Evolutionary conservation across 192 early-diverging fungal species (phyloP), one percentile per base, ranked within the genome.

Genomic region (Gamsiella multidivaricata): DNA sequence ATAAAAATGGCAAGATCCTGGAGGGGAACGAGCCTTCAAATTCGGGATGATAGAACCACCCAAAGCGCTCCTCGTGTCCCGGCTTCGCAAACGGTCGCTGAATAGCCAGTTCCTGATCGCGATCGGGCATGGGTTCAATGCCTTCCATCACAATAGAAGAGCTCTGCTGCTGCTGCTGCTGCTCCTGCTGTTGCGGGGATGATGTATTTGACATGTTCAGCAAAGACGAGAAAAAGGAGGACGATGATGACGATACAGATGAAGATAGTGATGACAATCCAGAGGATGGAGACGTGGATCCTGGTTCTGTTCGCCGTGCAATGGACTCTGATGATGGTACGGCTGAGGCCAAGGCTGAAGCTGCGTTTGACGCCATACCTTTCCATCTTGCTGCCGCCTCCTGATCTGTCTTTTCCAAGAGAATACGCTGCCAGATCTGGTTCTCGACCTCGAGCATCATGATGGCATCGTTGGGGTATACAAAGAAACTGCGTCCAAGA

Each of bases 1-100:
- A 89, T 10, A 89, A 52, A 46, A 87, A 89, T 0, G 86, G 84
- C 26, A 89, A 51, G 34, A 89, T 87, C 22, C 84, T 63, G 1
- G 86, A 87, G 0, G 88, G 88, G 69, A 89, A 89, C 5, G 86
- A 84, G n/a, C 88, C 86, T 62, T 89, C 88, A 56, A 89, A 89
- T 31, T 73, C 65, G 20, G 81, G 75, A 6, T 81, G 81, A 57
- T 81, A 85, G 61, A 89, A 87, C 88, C 88, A 89, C 10, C 74
- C 58, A 50, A 67, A 82, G 18, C 37, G 39, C 11, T 69, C 61
- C 22, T 59, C 47, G 23, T 68, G 68, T 9, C 57, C 72, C 22
- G 54, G 33, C 7, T 23, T 39, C 3, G 37, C 18, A 29, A 63
- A 78, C 0, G 74, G 66, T 43, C 28, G 34, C 28, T 52, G 33